phyloP scores from a whole-genome alignment of 192 early-diverging fungal species.

The Linnemannia schmuckeri region DNA sequence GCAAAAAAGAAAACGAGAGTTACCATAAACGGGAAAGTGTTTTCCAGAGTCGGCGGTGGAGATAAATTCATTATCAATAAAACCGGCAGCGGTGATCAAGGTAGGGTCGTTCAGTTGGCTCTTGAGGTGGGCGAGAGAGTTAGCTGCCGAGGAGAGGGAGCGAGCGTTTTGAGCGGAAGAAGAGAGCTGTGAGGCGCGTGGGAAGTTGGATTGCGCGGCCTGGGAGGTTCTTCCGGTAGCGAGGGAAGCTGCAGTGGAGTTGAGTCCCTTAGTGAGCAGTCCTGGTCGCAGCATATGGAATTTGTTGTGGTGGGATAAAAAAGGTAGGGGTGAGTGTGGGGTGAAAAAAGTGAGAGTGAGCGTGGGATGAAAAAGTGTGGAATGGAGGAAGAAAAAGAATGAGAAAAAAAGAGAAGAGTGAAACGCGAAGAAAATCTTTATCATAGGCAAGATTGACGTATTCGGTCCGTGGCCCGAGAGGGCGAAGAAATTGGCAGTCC shows the following conservation, averaged over 20 bases:
- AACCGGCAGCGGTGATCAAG: constrained; percentile 66
- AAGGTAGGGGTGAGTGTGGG: not conserved
- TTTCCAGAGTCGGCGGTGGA: constrained; percentile 45
- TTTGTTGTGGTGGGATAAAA: not conserved
- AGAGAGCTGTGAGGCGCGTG: not conserved
- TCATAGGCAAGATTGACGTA: no score
- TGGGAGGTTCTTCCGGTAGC: not conserved
- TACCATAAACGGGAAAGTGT: constrained; percentile 69
- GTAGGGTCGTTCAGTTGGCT: constrained; percentile 71
- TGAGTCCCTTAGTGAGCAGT: not conserved
- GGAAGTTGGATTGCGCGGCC: not conserved
- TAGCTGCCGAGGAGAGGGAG: not conserved
- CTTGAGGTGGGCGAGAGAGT: not conserved
- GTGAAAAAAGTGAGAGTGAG: not conserved
- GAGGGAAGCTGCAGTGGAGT: not conserved
- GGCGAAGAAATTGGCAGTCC: not conserved
- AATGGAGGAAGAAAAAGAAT: not conserved
- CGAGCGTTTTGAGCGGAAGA: not conserved
- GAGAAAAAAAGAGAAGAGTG: no score
- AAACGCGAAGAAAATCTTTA: no score
- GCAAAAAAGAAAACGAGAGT: not conserved
- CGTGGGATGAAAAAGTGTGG: not conserved
- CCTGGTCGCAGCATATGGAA: constrained; percentile 6
- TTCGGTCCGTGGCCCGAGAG: not conserved
- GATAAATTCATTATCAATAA: constrained; percentile 74